Base-by-base conservation (phyloP, 371 early-diverging fungal species). In the Mortierella sp. region DNA sequence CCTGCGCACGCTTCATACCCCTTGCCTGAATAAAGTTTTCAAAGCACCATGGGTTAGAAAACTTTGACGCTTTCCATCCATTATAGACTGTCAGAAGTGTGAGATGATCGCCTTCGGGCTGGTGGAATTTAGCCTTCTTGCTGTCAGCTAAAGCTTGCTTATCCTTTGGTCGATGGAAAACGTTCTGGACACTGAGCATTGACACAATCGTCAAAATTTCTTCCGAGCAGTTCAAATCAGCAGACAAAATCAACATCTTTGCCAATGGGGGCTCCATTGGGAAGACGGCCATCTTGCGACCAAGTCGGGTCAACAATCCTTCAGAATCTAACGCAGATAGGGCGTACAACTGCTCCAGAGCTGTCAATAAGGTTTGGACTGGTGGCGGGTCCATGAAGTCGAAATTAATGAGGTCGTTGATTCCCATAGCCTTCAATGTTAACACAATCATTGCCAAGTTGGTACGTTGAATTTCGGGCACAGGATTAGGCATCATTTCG, bases 301-400 rank as follows among this genome's bases (percentile, higher is more conserved):
- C 98, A n/a, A 97, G 84, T 33, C 94, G 91, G 10, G 98, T 98
- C 76, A 99, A 83, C 47, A 97, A 76, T 7, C 98, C 98, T 81
- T 98, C 98, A 61, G 92, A 91, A 74, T 99, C 98, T 67, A 99
- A 81, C 0, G 99, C 99, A 16, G 97, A 96, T 2, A 99, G 88
- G 61, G 96, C 95, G 84, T 93, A 97, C 43, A 99, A 88, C 57
- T 93, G 92, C 80, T 97, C 97, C 79, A 99, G 84, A 0, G 99
- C 96, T n/a, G 96, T 94, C 62, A 97, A 88, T 66, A 98, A 86
- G 13, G 97, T 97, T 73, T 95, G 93, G 10, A 94, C 92, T 0
- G 98, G 96, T 28, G 99, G 99, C 4, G 98, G 97, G 63, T 90
- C 99, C 97, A 99, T 98, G 76, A 99, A 98, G 63, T 96, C 98